phyloP scores from a whole-genome alignment of 2,329 filamentous ascomycete genomes.

The Cordyceps farinosa region DNA sequence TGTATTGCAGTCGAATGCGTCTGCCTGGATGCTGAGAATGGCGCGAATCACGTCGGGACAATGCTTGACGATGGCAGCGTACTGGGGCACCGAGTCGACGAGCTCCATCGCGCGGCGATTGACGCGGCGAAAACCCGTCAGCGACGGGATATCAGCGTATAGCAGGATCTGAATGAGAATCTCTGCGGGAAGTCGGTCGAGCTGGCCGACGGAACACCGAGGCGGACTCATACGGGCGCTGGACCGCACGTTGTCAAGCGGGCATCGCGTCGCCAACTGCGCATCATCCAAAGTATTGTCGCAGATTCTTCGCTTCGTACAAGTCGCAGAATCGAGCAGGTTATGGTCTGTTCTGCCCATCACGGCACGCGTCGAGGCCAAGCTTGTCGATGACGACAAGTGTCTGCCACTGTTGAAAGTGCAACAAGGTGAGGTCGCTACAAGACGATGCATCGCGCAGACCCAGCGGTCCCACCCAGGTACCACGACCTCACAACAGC shows the following conservation, averaged over 20 bases:
- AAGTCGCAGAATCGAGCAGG: background rate
- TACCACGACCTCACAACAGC: too few relatives aligned
- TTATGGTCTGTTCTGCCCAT: background rate
- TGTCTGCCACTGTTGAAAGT: background rate
- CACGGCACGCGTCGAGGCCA: background rate
- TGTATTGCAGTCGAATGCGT: slow-evolving; percentile 27
- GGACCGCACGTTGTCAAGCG: slow-evolving; percentile 26
- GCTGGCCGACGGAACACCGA: slow-evolving; percentile 21
- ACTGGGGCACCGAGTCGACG: slow-evolving; percentile 36
- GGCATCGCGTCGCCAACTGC: slow-evolving; percentile 19
- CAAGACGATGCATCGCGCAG: background rate
- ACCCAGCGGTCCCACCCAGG: too few relatives aligned
- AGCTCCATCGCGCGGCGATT: slow-evolving; percentile 22
- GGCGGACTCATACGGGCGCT: background rate
- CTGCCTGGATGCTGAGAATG: slow-evolving; percentile 33
- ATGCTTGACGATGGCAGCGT: slow-evolving; percentile 30
- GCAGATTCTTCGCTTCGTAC: background rate
- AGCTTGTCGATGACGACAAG: background rate
- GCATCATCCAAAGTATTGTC: slow-evolving; percentile 23
- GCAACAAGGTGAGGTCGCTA: background rate
- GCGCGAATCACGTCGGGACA: slow-evolving; percentile 31
- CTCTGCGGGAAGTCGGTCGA: slow-evolving; percentile 30
- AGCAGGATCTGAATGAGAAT: slow-evolving; percentile 28
- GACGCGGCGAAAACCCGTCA: slow-evolving; percentile 34
- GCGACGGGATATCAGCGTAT: slow-evolving; percentile 30